phyloP scores from a whole-genome alignment of 2,329 filamentous ascomycete genomes.

The Podosphaera xanthii region DNA sequence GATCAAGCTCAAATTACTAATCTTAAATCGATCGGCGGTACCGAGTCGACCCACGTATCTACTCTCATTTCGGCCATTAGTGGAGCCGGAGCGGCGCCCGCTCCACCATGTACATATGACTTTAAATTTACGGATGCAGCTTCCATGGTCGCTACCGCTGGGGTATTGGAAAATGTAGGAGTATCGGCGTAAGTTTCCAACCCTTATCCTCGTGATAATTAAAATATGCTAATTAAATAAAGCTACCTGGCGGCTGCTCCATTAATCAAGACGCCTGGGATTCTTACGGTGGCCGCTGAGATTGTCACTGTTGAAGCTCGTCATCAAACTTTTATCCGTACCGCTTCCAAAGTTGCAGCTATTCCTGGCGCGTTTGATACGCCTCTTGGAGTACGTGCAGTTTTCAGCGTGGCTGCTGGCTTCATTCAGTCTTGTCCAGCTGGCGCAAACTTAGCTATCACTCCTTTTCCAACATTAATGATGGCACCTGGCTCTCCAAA shows the following conservation, averaged over 20 bases:
- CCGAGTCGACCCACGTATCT: constrained; percentile 39
- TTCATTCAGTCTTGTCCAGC: constrained; percentile 51
- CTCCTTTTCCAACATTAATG: constrained; percentile 35
- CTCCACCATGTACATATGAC: constrained; percentile 48
- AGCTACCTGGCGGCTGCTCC: constrained; percentile 44
- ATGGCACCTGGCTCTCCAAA: constrained; percentile 24
- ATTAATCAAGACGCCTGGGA: constrained; percentile 31
- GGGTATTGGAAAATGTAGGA: constrained; percentile 49
- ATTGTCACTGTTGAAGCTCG: constrained; percentile 54
- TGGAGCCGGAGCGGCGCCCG: constrained; percentile 37
- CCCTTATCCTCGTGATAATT: not conserved
- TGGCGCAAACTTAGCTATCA: constrained; percentile 39
- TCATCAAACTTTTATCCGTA: constrained; percentile 51
- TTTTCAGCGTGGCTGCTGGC: constrained; percentile 50
- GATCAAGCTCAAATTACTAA: constrained; percentile 30
- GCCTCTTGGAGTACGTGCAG: constrained; percentile 40
- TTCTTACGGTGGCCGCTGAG: constrained; percentile 42
- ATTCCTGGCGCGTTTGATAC: constrained; percentile 50
- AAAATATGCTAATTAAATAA: constrained; percentile 1
- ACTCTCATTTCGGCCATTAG: constrained; percentile 36
- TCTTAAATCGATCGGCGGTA: constrained; percentile 36
- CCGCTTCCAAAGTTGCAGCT: constrained; percentile 31
- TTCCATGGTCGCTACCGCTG: constrained; percentile 45
- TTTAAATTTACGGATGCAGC: constrained; percentile 44
- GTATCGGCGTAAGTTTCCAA: constrained; percentile 35